These are phyloP conservation scores for Colletotrichum costaricense DNA, from an alignment of 2,329 filamentous ascomycete species.

Conservation along the genomic window DNA sequence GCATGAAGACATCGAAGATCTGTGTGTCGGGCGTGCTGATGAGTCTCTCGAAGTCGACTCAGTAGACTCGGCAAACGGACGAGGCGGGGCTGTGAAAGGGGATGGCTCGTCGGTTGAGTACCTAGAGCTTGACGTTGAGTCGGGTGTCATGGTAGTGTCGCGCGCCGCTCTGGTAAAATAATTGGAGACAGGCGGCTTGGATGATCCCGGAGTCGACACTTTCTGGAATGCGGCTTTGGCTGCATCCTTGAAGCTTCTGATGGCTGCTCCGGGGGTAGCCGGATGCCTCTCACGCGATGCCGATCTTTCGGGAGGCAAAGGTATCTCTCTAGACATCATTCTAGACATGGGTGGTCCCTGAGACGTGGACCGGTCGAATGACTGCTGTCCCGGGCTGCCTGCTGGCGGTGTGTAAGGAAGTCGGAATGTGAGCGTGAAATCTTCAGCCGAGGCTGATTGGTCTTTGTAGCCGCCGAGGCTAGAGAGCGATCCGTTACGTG, in stretches of 20 bases:
- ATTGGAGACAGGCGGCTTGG: conserved; percentile 31
- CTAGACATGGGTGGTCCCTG: background rate
- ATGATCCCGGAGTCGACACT: conserved; percentile 21
- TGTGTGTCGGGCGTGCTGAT: conserved; percentile 27
- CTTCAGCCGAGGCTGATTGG: background rate
- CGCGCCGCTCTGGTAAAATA: conserved; percentile 25
- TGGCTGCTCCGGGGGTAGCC: conserved; percentile 6
- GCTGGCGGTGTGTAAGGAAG: conserved; percentile 32
- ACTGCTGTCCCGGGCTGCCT: conserved; percentile 8
- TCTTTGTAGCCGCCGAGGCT: background rate
- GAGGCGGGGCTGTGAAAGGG: background rate
- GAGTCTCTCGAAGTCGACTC: conserved; percentile 26
- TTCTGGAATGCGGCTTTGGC: conserved; percentile 47
- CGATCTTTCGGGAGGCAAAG: background rate
- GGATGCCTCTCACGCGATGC: conserved; percentile 10
- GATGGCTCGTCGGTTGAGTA: conserved; percentile 21
- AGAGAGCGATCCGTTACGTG: conserved; percentile 10
- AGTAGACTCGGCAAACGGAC: conserved; percentile 13
- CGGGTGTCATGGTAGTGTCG: conserved; percentile 18
- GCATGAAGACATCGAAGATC: conserved; percentile 44
- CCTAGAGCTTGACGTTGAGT: conserved; percentile 30
- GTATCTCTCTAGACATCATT: conserved; percentile 3
- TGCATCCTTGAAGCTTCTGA: conserved; percentile 46
- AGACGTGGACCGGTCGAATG: conserved; percentile 22
- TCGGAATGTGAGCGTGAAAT: conserved; percentile 26